Conservation (phyloP, 2,329 filamentous ascomycete species). For the Alternaria hordeiaustralica region DNA sequence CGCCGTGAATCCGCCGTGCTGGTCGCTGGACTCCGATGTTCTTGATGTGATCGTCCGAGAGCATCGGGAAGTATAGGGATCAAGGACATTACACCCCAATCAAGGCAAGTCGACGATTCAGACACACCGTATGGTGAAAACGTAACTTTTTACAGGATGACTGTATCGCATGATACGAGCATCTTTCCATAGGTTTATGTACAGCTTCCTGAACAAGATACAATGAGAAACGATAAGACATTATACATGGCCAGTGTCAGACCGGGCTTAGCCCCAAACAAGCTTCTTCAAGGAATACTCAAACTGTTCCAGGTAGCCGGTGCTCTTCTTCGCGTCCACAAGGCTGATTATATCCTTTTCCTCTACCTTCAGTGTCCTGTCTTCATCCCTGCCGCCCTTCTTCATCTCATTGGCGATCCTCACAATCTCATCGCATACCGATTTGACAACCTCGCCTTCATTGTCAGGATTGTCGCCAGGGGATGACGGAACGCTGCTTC, state of each 20-base stretch:
- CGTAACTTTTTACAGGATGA: background rate
- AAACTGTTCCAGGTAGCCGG: conserved; percentile 83
- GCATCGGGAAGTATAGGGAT: background rate
- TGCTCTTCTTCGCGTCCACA: conserved; percentile 84
- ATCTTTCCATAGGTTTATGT: background rate
- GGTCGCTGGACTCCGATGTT: background rate
- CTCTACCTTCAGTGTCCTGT: conserved; percentile 52
- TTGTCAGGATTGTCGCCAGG: conserved; percentile 42
- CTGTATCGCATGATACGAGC: background rate
- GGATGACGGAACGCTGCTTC: conserved; percentile 47
- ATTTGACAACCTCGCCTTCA: conserved; percentile 63
- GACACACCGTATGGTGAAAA: background rate
- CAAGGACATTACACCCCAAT: background rate
- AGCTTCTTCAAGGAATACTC: conserved; percentile 92
- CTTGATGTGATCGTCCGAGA: background rate
- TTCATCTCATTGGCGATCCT: conserved; percentile 64
- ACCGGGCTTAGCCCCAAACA: conserved; percentile 69
- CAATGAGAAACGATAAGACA: background rate
- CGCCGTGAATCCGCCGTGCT: background rate
- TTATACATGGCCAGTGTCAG: background rate
- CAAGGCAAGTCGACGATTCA: background rate
- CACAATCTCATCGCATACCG: conserved; percentile 79
- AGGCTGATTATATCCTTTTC: conserved; percentile 79
- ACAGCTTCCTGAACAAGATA: background rate
- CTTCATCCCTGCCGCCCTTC: conserved; percentile 50